Evolutionary conservation across 2,329 filamentous ascomycete species (phyloP), one percentile per base, ranked within the genome.

Genomic region (Aspergillus ibericus): DNA sequence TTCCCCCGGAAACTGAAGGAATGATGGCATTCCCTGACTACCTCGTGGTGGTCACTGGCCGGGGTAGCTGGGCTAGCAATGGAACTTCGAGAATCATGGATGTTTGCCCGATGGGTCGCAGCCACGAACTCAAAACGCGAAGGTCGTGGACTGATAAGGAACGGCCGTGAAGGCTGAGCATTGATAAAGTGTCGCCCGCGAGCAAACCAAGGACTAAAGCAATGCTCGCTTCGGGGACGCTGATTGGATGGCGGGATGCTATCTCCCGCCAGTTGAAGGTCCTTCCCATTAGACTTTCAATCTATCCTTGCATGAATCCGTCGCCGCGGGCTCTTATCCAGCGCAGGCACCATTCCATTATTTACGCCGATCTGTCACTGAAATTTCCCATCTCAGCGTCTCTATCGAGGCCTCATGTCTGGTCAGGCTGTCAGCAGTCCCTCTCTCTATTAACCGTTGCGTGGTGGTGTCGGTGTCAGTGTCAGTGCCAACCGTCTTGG

Each of bases 201-300:
- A 18, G n/a, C 9, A n/a, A 40, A 18, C 20, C 15, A 18, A 48
- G 4, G 29, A 22, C 18, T 20, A 15, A 22, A 12, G 32, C n/a
- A 22, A 22, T 29, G 34, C 16, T 12, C 12, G 22, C 20, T 22
- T 32, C 4, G 4, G 13, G 15, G 16, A 18, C 34, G 7, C 6
- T 53, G 16, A 58, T 58, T 58, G 55, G 55, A 12, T 12, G 6
- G 6, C 22, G 20, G 16, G 4, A 16, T 48, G 20, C n/a, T 71
- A 71, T 71, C 69, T 71, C 68, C 66, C 66, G 58, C 68, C 69
- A 69, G 63, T 70, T 32, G 29, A 32, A 10, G 29, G 27, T 29
- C 5, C 35, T 36, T n/a, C 35, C 36, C 36, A 38, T 16, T 40
- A 40, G 16, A 40, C 36, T 40, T 40, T 40, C 36, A 40, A 18